Percentiles rank a stretch among this genome's conserved stretches.
Evolutionary conservation across 306 rosid species (phyloP).

Genomic region (Dryas drummondii): DNA sequence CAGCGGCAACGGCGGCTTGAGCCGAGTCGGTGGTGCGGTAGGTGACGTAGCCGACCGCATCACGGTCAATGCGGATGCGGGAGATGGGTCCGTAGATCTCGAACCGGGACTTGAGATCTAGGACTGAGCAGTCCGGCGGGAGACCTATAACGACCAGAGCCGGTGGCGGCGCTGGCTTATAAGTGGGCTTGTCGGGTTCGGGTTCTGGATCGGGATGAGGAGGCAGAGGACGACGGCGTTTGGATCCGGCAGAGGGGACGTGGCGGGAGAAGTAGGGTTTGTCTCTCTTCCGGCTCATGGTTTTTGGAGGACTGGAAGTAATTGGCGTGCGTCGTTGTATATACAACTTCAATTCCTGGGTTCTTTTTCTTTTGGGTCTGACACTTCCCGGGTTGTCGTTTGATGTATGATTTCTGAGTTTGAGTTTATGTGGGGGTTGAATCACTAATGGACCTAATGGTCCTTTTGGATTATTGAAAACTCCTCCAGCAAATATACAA

Average conservation of each 20-base stretch:
- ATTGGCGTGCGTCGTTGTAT: not conserved
- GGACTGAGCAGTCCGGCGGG: slow-evolving; percentile 72
- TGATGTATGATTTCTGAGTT: no score
- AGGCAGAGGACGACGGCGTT: slow-evolving; percentile 32
- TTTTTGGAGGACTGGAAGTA: not conserved
- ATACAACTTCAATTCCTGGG: not conserved
- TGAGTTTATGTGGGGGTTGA: no score
- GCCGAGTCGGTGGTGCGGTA: slow-evolving; percentile 70
- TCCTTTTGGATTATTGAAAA: no score
- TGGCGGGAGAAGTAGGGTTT: slow-evolving; percentile 59
- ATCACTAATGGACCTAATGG: no score
- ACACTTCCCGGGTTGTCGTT: not conserved
- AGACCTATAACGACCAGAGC: slow-evolving; percentile 75
- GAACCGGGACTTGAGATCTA: slow-evolving; percentile 87
- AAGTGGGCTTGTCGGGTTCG: slow-evolving; percentile 34
- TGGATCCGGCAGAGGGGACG: slow-evolving; percentile 26
- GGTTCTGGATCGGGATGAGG: slow-evolving; percentile 18
- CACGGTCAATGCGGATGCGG: slow-evolving; percentile 92
- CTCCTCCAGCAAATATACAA: no score
- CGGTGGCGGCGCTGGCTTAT: slow-evolving; percentile 70
- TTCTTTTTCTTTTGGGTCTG: not conserved
- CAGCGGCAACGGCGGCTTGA: slow-evolving; percentile 70
- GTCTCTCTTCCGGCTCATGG: slow-evolving; percentile 82
- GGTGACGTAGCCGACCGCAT: slow-evolving; percentile 60
- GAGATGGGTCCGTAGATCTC: slow-evolving; percentile 89